A percentile compares a stretch with the other conserved stretches of the same genome.
These are phyloP conservation scores for Clarireedia homoeocarpa DNA, from an alignment of 2,329 filamentous ascomycete genomes.

Conservation along the genomic window DNA sequence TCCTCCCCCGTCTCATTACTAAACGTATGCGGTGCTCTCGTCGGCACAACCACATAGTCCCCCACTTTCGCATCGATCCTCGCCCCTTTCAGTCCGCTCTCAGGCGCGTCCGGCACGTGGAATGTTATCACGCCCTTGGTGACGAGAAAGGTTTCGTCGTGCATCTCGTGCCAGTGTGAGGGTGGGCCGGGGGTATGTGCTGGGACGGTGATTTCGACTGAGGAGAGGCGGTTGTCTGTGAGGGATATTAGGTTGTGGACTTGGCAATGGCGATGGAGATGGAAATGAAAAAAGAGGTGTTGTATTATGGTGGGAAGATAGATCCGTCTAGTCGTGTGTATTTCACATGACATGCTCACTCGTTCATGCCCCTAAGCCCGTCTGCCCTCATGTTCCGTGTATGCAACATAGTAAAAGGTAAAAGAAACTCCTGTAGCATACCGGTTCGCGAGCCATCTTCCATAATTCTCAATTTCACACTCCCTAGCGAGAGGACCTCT, in stretches of 20 bases:
- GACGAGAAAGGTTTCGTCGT: conserved; percentile 2
- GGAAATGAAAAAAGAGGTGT: background rate
- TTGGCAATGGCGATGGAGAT: background rate
- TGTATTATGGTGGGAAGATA: background rate
- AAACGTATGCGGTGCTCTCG: conserved; percentile 5
- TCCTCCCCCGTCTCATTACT: conserved; percentile 3
- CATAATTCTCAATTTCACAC: background rate
- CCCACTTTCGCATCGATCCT: background rate
- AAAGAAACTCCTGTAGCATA: background rate
- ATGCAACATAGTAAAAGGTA: background rate
- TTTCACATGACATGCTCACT: no score
- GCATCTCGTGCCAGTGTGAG: conserved; percentile 8
- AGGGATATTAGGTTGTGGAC: background rate
- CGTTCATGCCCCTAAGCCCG: no score
- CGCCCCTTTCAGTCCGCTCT: background rate
- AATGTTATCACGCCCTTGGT: conserved; percentile 1
- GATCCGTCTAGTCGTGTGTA: background rate
- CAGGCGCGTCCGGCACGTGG: background rate
- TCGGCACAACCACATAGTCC: conserved; percentile 5
- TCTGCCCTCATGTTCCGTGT: no score
- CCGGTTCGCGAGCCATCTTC: background rate
- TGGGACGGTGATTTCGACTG: background rate
- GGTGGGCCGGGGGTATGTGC: background rate
- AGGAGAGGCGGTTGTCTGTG: background rate
- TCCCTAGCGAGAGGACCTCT: background rate